Conservation (phyloP, 768 basidiomycete genomes). For the Galerina marginata region DNA sequence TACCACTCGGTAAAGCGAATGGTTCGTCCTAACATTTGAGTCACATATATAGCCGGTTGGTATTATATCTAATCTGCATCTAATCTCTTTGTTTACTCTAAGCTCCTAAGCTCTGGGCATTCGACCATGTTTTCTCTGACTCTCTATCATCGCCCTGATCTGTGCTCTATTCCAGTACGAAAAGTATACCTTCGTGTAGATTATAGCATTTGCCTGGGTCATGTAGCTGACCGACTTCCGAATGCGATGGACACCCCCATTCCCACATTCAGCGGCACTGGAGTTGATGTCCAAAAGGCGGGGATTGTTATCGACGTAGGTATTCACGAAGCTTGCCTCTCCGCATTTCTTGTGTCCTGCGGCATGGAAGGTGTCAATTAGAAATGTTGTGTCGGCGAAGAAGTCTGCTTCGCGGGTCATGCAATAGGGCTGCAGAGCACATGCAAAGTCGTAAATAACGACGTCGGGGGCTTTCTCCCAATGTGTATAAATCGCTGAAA, state of each 20-base stretch:
- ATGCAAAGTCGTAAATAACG: slow-evolving; percentile 25
- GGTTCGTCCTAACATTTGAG: too few species aligned
- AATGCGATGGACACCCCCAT: slow-evolving; percentile 29
- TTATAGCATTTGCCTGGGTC: slow-evolving; percentile 30
- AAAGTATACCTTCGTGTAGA: slow-evolving; percentile 29
- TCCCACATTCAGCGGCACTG: slow-evolving; percentile 40
- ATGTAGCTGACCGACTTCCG: slow-evolving; percentile 30
- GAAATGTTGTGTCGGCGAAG: slow-evolving; percentile 19
- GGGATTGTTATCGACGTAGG: slow-evolving; percentile 30
- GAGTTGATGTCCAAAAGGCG: slow-evolving; percentile 30
- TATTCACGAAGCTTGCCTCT: slow-evolving; percentile 30
- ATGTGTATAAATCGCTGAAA: slow-evolving; percentile 29
- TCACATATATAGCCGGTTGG: too few species aligned
- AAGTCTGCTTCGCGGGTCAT: neutral
- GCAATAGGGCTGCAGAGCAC: neutral
- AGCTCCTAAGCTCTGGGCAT: too few species aligned
- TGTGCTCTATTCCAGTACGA: neutral
- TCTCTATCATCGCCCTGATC: too few species aligned
- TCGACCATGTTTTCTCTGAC: too few species aligned
- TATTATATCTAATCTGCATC: too few species aligned
- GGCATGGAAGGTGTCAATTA: slow-evolving; percentile 39
- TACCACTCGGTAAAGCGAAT: too few species aligned
- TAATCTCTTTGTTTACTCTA: too few species aligned
- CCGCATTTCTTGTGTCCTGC: slow-evolving; percentile 35
- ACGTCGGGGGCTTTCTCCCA: slow-evolving; percentile 24